Percentiles rank a stretch among this genome's conserved stretches.
These are phyloP conservation scores for Euphorbia celastroides DNA, from an alignment of 441 rosid species.

Conservation along the genomic window DNA sequence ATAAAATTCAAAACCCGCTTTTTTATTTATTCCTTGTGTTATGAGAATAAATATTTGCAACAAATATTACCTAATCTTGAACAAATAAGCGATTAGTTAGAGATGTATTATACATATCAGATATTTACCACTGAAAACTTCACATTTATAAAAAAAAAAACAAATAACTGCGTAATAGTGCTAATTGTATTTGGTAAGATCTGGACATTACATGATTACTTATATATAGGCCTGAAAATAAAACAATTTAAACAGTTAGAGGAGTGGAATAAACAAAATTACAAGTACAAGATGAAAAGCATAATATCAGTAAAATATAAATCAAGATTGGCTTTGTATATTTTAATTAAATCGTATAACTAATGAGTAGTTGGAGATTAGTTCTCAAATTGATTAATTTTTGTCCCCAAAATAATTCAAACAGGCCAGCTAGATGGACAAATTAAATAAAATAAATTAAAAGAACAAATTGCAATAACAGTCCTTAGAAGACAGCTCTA, in stretches of 20 bases:
- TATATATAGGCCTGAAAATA: not conserved
- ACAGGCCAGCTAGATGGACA: slow-evolving; percentile 30
- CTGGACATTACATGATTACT: not conserved
- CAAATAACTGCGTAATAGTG: too few species aligned
- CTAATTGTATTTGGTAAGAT: not conserved
- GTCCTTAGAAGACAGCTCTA: slow-evolving; percentile 47
- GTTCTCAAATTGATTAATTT: slow-evolving; percentile 21
- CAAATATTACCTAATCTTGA: too few species aligned
- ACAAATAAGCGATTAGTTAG: slow-evolving; percentile 1
- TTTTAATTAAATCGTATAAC: not conserved
- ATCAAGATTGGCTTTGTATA: too few species aligned
- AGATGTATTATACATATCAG: too few species aligned
- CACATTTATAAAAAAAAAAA: too few species aligned
- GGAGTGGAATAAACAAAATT: slow-evolving; percentile 12
- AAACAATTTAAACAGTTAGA: not conserved
- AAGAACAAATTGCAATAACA: slow-evolving; percentile 18
- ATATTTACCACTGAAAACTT: not conserved
- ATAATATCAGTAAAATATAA: too few species aligned
- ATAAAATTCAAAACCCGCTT: too few species aligned
- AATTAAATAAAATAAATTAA: slow-evolving; percentile 17
- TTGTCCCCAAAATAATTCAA: too few species aligned
- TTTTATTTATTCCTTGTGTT: too few species aligned
- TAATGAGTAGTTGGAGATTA: slow-evolving; percentile 30
- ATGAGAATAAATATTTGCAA: too few species aligned
- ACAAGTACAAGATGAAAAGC: not conserved